Evolutionary conservation across 768 basidiomycete genomes (phyloP).

Genomic region (Termitomyces sp.): DNA sequence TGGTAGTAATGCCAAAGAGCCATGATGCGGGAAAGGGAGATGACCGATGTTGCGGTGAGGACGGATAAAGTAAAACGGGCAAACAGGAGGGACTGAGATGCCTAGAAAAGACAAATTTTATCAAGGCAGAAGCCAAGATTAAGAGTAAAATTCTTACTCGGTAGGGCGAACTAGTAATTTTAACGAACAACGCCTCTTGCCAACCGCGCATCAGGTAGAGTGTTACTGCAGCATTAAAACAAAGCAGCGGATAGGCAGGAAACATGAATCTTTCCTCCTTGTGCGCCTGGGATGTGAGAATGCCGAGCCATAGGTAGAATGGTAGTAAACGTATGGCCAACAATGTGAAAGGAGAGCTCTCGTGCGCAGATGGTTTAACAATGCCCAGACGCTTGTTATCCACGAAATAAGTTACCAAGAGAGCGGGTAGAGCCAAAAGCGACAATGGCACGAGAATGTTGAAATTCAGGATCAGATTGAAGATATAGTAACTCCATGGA

Average conservation of each 20-base stretch:
- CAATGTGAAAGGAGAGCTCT: slow-evolving; percentile 77
- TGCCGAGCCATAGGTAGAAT: slow-evolving; percentile 84
- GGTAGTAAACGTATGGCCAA: slow-evolving; percentile 78
- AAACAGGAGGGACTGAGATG: slow-evolving; percentile 73
- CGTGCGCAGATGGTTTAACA: slow-evolving; percentile 40
- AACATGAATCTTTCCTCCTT: slow-evolving; percentile 99
- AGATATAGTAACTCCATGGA: slow-evolving; percentile 80
- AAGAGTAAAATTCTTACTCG: slow-evolving; percentile 46
- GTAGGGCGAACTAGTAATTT: slow-evolving; percentile 79
- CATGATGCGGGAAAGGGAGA: slow-evolving; percentile 77
- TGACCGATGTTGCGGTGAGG: slow-evolving; percentile 54
- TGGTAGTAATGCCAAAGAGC: slow-evolving; percentile 90
- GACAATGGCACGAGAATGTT: slow-evolving; percentile 83
- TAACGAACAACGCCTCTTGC: slow-evolving; percentile 75
- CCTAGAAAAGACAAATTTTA: slow-evolving; percentile 38
- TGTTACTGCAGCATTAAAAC: slow-evolving; percentile 91
- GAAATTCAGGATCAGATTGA: slow-evolving; percentile 92
- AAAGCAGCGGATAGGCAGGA: slow-evolving; percentile 85
- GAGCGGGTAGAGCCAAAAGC: slow-evolving; percentile 71
- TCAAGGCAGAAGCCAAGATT: background rate
- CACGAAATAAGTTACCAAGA: slow-evolving; percentile 65
- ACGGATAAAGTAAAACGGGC: slow-evolving; percentile 68
- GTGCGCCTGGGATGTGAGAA: slow-evolving; percentile 80
- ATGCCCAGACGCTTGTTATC: slow-evolving; percentile 76
- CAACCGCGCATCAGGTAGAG: slow-evolving; percentile 83